These are phyloP conservation scores for Colletotrichum falcatum DNA, from an alignment of 2,329 filamentous ascomycete genomes.

Conservation along the genomic window DNA sequence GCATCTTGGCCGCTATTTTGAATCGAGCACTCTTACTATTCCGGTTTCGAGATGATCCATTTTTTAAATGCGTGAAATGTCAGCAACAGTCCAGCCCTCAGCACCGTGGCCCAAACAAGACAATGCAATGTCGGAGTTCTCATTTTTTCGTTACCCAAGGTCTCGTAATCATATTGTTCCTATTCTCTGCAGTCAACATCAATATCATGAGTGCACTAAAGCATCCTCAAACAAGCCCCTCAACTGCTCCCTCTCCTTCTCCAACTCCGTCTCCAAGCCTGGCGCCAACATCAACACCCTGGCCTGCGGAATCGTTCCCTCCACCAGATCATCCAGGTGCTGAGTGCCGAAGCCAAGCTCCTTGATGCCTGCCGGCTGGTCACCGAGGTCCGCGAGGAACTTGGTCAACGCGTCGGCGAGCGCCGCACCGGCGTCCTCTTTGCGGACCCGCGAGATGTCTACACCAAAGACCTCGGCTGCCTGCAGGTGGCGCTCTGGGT, in stretches of 20 bases:
- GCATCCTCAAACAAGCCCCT: conserved; percentile 74
- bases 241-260: conserved; percentile 79
- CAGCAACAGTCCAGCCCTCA: background rate
- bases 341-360: conserved; percentile 81
- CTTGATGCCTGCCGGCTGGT: conserved; percentile 89
- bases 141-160: background rate
- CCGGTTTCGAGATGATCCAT: background rate
- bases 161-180: background rate
- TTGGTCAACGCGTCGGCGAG: conserved; percentile 83
- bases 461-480: conserved; percentile 93
- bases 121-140: background rate
- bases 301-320: conserved; percentile 93
- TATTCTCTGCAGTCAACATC: background rate
- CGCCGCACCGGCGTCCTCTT: conserved; percentile 89
- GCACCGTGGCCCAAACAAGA: too few species aligned
- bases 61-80: background rate
- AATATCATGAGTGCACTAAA: conserved; percentile 51
- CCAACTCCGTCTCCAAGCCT: conserved; percentile 76
- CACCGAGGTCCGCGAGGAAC: conserved; percentile 86
- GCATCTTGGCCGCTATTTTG: background rate
- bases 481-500: conserved; percentile 89
- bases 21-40: background rate
- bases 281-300: conserved; percentile 93
- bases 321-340: conserved; percentile 86
- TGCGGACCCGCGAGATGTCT: conserved; percentile 88